These are phyloP conservation scores for Leishmania martiniquensis DNA, from an alignment of 208 protist species.

Conservation along the genomic window DNA sequence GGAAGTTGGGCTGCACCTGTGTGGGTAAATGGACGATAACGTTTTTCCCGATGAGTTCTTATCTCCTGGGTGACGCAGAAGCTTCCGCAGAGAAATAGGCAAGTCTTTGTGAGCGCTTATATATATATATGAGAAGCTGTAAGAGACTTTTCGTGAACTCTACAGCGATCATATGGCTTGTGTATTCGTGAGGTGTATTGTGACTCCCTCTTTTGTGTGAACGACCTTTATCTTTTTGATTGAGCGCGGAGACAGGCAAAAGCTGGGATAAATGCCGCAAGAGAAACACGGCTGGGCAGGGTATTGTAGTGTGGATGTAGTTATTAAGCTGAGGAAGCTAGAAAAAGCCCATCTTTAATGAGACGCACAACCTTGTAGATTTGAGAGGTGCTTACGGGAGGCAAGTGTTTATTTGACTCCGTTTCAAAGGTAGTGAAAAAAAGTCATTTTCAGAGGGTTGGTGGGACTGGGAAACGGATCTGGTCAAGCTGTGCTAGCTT, in stretches of 20 bases:
- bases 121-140: background rate
- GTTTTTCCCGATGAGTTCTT: background rate
- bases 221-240: background rate
- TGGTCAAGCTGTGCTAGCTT: background rate
- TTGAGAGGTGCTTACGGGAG: background rate
- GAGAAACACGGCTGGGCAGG: background rate
- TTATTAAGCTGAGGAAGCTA: background rate
- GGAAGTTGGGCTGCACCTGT: background rate
- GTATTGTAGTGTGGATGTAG: background rate
- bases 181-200: background rate
- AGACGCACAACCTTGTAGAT: background rate
- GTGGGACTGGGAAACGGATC: background rate
- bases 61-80: background rate
- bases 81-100: background rate
- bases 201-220: background rate
- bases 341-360: background rate
- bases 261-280: background rate
- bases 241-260: background rate
- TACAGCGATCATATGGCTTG: background rate
- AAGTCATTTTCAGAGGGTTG: background rate
- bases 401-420: background rate
- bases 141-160: background rate
- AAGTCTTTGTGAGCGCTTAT: background rate
- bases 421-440: background rate
- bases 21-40: rapidly evolving